These are phyloP conservation scores for Botrytis elliptica DNA, from an alignment of 2,329 filamentous ascomycete species.

Conservation along the genomic window DNA sequence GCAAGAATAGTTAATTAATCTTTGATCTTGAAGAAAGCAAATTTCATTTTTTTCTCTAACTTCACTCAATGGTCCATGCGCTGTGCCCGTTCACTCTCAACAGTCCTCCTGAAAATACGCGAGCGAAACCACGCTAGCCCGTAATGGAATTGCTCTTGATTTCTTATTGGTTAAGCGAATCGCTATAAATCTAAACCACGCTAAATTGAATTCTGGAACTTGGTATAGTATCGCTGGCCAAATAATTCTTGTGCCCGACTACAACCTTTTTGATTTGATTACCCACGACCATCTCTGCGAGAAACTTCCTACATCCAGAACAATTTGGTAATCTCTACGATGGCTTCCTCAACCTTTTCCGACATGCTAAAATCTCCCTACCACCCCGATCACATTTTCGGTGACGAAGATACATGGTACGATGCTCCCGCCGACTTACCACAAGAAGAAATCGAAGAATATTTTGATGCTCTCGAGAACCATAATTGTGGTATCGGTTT, in stretches of 20 bases:
- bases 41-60: neutral
- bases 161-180: neutral
- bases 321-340: neutral
- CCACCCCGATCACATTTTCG: neutral
- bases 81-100: neutral
- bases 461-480: neutral
- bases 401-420: neutral
- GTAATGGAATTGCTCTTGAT: neutral
- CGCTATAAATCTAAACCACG: neutral
- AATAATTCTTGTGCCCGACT: neutral
- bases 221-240: neutral
- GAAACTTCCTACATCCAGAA: neutral
- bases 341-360: neutral
- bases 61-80: neutral
- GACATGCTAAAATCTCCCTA: neutral
- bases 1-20: neutral
- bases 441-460: neutral
- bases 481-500: neutral
- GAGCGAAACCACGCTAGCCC: neutral
- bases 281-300: neutral
- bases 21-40: neutral
- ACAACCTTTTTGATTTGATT: neutral
- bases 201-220: neutral
- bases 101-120: constrained; percentile 13
- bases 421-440: neutral